phyloP scores from a whole-genome alignment of 352 stramenopile genomes.

The Phytophthora boehmeriae region DNA sequence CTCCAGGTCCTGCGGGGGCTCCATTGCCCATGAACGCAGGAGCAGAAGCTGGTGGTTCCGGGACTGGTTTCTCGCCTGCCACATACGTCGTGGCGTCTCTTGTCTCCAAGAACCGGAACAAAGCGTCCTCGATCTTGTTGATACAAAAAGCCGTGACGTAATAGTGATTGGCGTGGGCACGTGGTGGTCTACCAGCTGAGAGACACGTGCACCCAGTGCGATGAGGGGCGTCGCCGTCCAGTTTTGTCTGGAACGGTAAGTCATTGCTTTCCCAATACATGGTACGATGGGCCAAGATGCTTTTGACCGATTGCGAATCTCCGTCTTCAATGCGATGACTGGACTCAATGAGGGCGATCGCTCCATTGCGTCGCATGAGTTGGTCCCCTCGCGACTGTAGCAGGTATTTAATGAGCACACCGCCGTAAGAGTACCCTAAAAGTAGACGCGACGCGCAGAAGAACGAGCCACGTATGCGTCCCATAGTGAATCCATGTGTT shows the following conservation, averaged over 20 bases:
- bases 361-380: constrained; percentile 85
- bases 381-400: constrained; percentile 86
- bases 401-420: constrained; percentile 89
- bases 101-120: constrained; percentile 84
- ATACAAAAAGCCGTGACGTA: constrained; percentile 90
- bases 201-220: constrained; percentile 87
- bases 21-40: constrained; percentile 37
- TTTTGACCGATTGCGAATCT: constrained; percentile 88
- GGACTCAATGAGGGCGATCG: constrained; percentile 88
- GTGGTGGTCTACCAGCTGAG: constrained; percentile 68
- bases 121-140: constrained; percentile 85
- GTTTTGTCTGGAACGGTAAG: constrained; percentile 67
- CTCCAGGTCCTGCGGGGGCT: not conserved
- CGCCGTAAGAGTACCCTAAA: constrained; percentile 90
- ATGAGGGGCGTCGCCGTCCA: constrained; percentile 82
- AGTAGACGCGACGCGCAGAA: constrained; percentile 76
- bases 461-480: constrained; percentile 76
- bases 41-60: constrained; percentile 63
- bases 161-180: constrained; percentile 85
- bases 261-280: constrained; percentile 93
- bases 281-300: constrained; percentile 83
- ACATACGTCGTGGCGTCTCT: constrained; percentile 84
- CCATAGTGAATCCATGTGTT: constrained; percentile 91
- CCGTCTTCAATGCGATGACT: constrained; percentile 87
- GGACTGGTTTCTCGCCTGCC: constrained; percentile 68